Conservation (phyloP, 176 grass and related monocot genomes). For the Melocanna baccifera region DNA sequence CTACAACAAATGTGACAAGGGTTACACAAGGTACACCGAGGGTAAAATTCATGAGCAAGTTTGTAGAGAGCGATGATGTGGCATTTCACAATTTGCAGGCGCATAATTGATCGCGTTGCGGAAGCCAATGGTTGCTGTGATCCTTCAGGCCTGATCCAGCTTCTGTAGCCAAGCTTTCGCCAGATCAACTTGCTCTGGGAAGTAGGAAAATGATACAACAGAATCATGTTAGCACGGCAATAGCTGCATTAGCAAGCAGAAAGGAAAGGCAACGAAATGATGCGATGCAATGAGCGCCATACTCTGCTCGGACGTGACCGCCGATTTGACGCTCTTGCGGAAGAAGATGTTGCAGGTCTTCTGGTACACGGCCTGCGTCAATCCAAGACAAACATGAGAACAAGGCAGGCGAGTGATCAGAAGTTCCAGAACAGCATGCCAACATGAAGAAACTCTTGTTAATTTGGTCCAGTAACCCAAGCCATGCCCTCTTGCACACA, state of each 20-base stretch:
- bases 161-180: constrained; percentile 30
- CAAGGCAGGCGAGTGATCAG: background rate
- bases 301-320: constrained; percentile 34
- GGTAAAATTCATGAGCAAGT: background rate
- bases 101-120: too few species aligned
- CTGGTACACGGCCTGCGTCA: constrained; percentile 34
- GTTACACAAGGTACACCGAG: background rate
- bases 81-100: background rate
- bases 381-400: background rate
- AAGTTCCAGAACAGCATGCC: background rate
- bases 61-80: background rate
- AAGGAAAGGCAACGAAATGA: background rate
- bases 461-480: background rate
- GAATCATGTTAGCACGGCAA: background rate
- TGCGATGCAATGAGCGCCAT: background rate
- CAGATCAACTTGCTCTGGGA: constrained; percentile 40
- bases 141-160: constrained; percentile 33
- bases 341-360: constrained; percentile 47
- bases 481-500: background rate
- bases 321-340: constrained; percentile 33
- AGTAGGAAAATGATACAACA: background rate
- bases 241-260: background rate
- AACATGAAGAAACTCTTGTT: background rate
- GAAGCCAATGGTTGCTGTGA: background rate
- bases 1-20: background rate